phyloP scores from a whole-genome alignment of 768 basidiomycete genomes.

The Tricholoma sp. region DNA sequence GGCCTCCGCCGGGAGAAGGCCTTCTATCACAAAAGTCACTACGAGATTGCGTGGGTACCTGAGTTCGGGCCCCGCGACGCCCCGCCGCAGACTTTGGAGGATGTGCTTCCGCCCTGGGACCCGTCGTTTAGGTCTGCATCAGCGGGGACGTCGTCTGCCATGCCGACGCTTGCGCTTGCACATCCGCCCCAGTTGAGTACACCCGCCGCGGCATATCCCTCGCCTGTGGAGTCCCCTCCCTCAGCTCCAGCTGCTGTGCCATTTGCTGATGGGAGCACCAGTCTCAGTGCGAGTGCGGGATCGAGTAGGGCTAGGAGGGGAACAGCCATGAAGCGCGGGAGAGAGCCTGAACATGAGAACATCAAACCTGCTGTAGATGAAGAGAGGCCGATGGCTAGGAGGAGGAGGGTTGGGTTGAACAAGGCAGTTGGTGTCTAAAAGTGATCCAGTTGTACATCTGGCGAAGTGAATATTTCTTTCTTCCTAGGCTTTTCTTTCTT shows the following conservation, averaged over 20 bases:
- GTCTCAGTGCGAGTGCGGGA: not conserved
- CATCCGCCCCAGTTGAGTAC: not conserved
- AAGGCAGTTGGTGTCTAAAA: not conserved
- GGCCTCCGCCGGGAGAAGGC: slow-evolving; percentile 11
- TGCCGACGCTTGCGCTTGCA: too few relatives aligned
- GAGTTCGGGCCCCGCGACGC: slow-evolving; percentile 10
- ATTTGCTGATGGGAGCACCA: not conserved
- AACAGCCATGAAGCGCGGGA: not conserved
- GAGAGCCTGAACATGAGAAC: not conserved
- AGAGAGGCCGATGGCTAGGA: not conserved
- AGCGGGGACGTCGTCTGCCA: not conserved
- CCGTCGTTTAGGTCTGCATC: not conserved
- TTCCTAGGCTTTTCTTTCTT: not conserved
- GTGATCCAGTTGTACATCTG: not conserved
- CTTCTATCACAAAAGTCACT: slow-evolving; percentile 12
- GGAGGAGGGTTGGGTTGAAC: not conserved
- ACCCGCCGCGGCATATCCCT: not conserved
- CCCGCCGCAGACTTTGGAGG: slow-evolving; percentile 7
- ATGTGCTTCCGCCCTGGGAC: slow-evolving; percentile 4
- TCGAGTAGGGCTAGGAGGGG: not conserved
- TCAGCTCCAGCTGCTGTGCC: not conserved
- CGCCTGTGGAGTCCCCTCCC: not conserved
- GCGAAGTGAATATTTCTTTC: not conserved
- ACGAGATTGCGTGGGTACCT: slow-evolving; percentile 9
- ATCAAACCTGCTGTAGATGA: not conserved